Evolutionary conservation across 441 rosid genomes (phyloP), one percentile per base, ranked within the genome.

Genomic region (Gossypium schwendimanii): DNA sequence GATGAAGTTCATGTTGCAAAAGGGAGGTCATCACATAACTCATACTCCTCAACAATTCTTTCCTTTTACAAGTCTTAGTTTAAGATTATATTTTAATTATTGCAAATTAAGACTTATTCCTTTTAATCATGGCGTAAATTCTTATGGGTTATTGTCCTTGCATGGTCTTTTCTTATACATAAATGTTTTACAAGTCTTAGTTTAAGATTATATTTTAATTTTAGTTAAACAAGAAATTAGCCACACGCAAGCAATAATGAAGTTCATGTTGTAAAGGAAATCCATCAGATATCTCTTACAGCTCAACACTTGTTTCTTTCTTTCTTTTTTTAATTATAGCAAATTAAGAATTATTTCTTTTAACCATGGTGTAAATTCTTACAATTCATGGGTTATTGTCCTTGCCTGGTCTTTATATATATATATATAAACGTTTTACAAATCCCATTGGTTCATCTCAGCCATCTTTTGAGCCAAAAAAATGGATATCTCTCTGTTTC

Each of bases 401-500:
- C 18, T 2, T 0, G 9, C 14, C 1, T 20, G 4, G 23, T 64
- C 12, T 10, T 18, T 21, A 64, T 45, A 64, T 44, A 65, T 26
- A 26, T 26, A 26, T 3, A 26, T 26, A 26, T 26, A 26, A 28
- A 28, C 5, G 33, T 28, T 3, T 3, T 28, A 4, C 33, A 28
- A 28, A 28, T 28, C 33, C 44, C 33, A 66, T 66, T 47, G 58
- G 70, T 49, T 24, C 1, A 15, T 66, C 54, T 2, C 58, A 3
- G 70, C 57, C 12, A 14, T 23, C 5, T 2, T 23, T 14, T 14
- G 20, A 21, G 8, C 12, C 6, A 24, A 0, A 24, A n/a, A 3
- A 7, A 66, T 66, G 70, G 70, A 26, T 5, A 12, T 24, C n/a
- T 24, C 57, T 59, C n/a, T 47, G 45, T 7, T 71, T 73, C 31